Evolutionary conservation across 805 yeast genomes (phyloP).

Genomic region (Saccharomyces cerevisiae): DNA sequence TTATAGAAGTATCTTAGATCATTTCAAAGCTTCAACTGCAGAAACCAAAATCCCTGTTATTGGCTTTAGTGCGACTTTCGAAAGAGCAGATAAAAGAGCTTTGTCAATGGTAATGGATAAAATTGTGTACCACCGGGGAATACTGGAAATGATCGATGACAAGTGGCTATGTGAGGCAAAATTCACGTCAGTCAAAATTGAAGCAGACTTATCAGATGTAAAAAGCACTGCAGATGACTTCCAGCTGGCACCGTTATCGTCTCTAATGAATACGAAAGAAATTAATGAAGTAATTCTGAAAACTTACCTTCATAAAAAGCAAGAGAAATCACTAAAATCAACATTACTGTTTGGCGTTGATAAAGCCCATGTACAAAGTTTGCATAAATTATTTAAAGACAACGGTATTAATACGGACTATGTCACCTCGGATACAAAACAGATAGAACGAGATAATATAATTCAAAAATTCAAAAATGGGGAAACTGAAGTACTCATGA

Average conservation of each 20-base stretch:
- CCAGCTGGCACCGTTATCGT: conserved; percentile 41
- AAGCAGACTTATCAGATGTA: conserved; percentile 36
- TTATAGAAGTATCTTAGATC: conserved; percentile 48
- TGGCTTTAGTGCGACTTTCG: conserved; percentile 86
- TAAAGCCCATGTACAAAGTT: conserved; percentile 50
- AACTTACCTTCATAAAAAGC: conserved; percentile 41
- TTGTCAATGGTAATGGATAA: conserved; percentile 58
- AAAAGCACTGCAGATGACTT: conserved; percentile 47
- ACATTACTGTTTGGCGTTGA: conserved; percentile 75
- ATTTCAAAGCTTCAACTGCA: conserved; percentile 44
- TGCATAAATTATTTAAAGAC: conserved; percentile 45
- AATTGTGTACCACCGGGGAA: conserved; percentile 59
- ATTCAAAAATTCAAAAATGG: conserved; percentile 56
- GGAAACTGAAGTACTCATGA: conserved; percentile 61
- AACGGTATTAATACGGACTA: conserved; percentile 62
- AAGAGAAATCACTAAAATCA: conserved; percentile 38
- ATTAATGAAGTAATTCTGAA: conserved; percentile 49
- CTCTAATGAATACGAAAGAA: conserved; percentile 44
- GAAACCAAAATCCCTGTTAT: conserved; percentile 46
- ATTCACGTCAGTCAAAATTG: conserved; percentile 49
- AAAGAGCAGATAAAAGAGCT: conserved; percentile 61
- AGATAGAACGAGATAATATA: conserved; percentile 41
- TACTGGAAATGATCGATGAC: conserved; percentile 56
- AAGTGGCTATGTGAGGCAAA: conserved; percentile 64
- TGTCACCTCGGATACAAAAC: conserved; percentile 60